Percentiles rank a stretch among this genome's conserved stretches.
Conservation (phyloP, 192 early-diverging fungal genomes). For the Backusella australiensis region DNA sequence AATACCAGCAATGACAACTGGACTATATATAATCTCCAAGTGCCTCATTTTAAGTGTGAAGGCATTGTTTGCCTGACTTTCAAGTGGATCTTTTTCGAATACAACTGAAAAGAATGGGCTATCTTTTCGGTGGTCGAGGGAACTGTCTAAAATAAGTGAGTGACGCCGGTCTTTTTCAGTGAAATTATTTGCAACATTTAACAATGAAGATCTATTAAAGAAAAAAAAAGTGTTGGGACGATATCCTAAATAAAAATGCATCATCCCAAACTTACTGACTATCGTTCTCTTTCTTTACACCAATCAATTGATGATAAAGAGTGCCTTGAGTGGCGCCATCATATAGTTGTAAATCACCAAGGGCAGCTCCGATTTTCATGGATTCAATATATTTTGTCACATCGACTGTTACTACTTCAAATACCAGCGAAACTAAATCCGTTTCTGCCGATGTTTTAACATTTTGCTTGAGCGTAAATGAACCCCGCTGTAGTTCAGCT, state of each 20-base stretch:
- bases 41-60: slow-evolving; percentile 71
- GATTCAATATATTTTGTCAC: slow-evolving; percentile 54
- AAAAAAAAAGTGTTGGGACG: too few species aligned
- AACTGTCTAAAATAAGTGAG: background rate
- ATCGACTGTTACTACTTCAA: slow-evolving; percentile 58
- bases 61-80: slow-evolving; percentile 70
- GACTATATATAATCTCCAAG: slow-evolving; percentile 78
- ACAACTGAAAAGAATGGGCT: slow-evolving; percentile 54
- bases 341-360: slow-evolving; percentile 61
- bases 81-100: slow-evolving; percentile 74
- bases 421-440: slow-evolving; percentile 54
- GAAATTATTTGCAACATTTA: background rate
- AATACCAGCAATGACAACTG: slow-evolving; percentile 59
- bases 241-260: background rate
- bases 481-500: slow-evolving; percentile 70
- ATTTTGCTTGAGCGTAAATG: slow-evolving; percentile 68
- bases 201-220: background rate
- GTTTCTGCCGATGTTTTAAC: slow-evolving; percentile 31
- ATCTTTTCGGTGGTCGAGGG: background rate
- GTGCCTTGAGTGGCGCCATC: slow-evolving; percentile 62
- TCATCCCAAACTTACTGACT: background rate
- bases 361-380: slow-evolving; percentile 48
- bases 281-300: slow-evolving; percentile 43
- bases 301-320: slow-evolving; percentile 51
- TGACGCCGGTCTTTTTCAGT: background rate